A percentile compares a stretch with the other conserved stretches of the same genome.
Conservation (phyloP, 805 yeast genomes). For the Candida orba region DNA sequence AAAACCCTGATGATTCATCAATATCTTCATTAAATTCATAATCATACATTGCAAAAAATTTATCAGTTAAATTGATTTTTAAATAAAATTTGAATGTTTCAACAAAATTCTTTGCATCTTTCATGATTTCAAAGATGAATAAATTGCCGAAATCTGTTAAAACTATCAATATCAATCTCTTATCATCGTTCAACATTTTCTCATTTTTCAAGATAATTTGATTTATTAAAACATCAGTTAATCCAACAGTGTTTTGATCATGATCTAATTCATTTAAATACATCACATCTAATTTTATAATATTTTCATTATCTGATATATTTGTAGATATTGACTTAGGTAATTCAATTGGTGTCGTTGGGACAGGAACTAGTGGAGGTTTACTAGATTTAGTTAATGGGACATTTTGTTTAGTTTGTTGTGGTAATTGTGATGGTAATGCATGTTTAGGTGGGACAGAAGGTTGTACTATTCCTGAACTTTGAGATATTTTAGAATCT, state of each 20-base stretch:
- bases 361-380: not conserved
- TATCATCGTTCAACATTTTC: constrained; percentile 13
- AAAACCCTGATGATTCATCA: constrained; percentile 45
- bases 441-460: not conserved
- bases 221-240: constrained; percentile 27
- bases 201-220: constrained; percentile 24
- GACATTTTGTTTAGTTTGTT: not conserved
- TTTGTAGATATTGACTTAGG: constrained; percentile 22
- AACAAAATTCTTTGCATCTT: constrained; percentile 10
- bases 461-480: not conserved
- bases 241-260: constrained; percentile 5
- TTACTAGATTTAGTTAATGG: not conserved
- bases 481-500: not conserved
- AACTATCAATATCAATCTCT: constrained; percentile 23
- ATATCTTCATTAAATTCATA: constrained; percentile 58
- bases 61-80: constrained; percentile 40
- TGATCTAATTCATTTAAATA: constrained; percentile 15
- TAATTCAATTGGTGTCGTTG: constrained; percentile 3
- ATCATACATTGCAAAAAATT: constrained; percentile 67
- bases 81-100: constrained; percentile 13
- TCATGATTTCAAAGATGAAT: constrained; percentile 20
- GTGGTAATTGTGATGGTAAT: not conserved
- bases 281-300: constrained; percentile 21
- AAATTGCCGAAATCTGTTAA: constrained; percentile 29
- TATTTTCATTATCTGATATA: constrained; percentile 10